phyloP scores from a whole-genome alignment of 2,329 filamentous ascomycete species.

The Epichloe amarillans region DNA sequence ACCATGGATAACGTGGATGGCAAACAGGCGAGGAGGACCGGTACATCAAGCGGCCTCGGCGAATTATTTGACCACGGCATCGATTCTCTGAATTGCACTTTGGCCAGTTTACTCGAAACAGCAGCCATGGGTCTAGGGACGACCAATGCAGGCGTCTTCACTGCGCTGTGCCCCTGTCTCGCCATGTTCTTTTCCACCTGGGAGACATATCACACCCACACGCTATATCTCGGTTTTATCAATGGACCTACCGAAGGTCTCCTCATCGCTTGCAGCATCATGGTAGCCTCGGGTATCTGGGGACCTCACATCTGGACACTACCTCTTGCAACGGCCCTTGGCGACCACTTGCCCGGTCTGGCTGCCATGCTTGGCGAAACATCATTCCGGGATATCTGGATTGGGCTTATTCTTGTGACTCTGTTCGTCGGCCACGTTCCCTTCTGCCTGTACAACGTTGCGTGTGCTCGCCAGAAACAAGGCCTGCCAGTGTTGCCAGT shows the following conservation, averaged over 20 bases:
- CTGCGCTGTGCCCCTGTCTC: conserved; percentile 77
- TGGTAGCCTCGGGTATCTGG: conserved; percentile 76
- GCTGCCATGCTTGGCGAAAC: conserved; percentile 51
- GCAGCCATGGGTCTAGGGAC: conserved; percentile 86
- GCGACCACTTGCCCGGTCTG: conserved; percentile 35
- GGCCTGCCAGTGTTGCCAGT: conserved; percentile 66
- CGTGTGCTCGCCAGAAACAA: conserved; percentile 56
- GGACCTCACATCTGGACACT: conserved; percentile 79
- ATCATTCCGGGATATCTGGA: conserved; percentile 81
- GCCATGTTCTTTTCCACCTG: conserved; percentile 99
- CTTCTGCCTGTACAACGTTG: conserved; percentile 79
- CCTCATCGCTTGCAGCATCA: conserved; percentile 73
- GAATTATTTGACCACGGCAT: conserved; percentile 99
- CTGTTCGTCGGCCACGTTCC: conserved; percentile 67
- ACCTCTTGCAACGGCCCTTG: conserved; percentile 57
- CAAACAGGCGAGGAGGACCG: conserved; percentile 89
- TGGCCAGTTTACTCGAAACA: conserved; percentile 80
- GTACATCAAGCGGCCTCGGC: conserved; percentile 85
- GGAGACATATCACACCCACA: conserved; percentile 99
- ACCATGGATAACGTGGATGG: conserved; percentile 99
- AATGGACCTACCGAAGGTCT: conserved; percentile 95
- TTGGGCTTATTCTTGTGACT: conserved; percentile 52
- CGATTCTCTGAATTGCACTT: conserved; percentile 92
- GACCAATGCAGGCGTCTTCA: conserved; percentile 76
- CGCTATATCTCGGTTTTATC: conserved; percentile 87